Percentiles rank a stretch among this genome's conserved stretches.
These are phyloP conservation scores for Eucalyptus dawsonii DNA, from an alignment of 345 rosid genomes.

Conservation along the genomic window DNA sequence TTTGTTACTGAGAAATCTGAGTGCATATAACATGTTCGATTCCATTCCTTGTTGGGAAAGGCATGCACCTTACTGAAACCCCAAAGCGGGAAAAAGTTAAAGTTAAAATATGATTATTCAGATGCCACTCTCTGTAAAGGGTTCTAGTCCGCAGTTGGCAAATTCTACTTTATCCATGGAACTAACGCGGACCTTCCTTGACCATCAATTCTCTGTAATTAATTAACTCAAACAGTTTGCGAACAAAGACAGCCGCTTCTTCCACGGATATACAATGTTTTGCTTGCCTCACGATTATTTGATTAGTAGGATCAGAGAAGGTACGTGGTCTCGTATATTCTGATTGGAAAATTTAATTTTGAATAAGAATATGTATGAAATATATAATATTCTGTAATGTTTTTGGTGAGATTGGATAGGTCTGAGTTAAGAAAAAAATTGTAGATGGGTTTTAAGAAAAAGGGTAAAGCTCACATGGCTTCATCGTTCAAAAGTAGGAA, in stretches of 20 bases:
- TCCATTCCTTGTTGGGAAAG: background rate
- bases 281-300: background rate
- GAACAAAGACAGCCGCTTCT: background rate
- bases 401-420: background rate
- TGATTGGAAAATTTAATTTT: background rate
- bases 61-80: background rate
- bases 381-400: background rate
- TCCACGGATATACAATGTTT: background rate
- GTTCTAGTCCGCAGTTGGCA: background rate
- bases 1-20: background rate
- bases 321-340: background rate
- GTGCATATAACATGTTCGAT: background rate
- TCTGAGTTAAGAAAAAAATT: background rate
- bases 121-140: background rate
- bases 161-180: background rate
- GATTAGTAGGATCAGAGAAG: too few relatives aligned
- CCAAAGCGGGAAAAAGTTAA: background rate
- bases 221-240: background rate
- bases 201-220: background rate
- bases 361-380: background rate
- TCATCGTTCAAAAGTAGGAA: background rate
- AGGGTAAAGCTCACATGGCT: background rate
- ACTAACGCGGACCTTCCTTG: background rate
- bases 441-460: background rate
- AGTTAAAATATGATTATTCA: background rate